Evolutionary conservation across 257 asterid species (phyloP).

Genomic region (Nicotiana benthamiana): DNA sequence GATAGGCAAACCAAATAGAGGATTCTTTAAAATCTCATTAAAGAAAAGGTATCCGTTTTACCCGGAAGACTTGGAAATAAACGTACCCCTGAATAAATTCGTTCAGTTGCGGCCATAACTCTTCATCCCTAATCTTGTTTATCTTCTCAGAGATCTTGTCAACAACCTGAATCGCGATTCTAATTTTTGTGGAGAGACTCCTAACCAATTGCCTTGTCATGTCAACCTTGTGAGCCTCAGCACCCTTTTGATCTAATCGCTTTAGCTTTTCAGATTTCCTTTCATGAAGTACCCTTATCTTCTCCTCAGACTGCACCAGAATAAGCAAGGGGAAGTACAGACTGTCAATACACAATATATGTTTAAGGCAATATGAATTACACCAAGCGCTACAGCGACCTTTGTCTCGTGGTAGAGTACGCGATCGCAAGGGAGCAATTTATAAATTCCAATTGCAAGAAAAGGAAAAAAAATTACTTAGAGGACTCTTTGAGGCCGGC

Average conservation of each 20-base stretch:
- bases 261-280: conserved; percentile 53
- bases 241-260: conserved; percentile 75
- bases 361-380: not conserved
- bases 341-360: not conserved
- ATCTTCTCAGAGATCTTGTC: conserved; percentile 88
- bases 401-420: not conserved
- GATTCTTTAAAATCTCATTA: not conserved
- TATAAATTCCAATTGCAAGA: not conserved
- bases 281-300: conserved; percentile 80
- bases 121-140: conserved; percentile 77
- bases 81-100: conserved; percentile 75
- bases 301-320: conserved; percentile 72
- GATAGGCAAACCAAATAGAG: not conserved
- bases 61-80: not conserved
- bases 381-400: not conserved
- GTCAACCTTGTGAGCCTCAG: conserved; percentile 75
- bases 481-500: not conserved
- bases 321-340: not conserved
- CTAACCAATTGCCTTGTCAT: conserved; percentile 61
- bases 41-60: not conserved
- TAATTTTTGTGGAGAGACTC: conserved; percentile 77
- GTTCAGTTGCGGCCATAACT: conserved; percentile 86
- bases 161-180: conserved; percentile 84
- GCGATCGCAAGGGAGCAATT: not conserved
- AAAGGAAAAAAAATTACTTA: not conserved